Conservation (phyloP, 345 rosid genomes). For the Jatropha curcas region DNA sequence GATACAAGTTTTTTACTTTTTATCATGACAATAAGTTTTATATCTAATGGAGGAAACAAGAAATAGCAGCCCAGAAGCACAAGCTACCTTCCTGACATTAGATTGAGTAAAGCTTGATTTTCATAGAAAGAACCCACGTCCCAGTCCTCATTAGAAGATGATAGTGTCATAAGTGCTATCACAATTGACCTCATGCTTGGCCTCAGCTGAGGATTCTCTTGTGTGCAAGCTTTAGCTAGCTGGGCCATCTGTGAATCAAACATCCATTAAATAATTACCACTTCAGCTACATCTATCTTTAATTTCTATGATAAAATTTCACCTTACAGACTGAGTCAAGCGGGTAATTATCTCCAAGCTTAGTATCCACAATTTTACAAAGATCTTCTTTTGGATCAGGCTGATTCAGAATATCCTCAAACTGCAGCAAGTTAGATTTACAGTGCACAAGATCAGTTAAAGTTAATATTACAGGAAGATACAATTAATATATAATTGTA, state of each 20-base stretch:
- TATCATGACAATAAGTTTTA: too few species aligned
- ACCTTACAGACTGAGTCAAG: conserved; percentile 77
- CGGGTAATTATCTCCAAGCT: conserved; percentile 73
- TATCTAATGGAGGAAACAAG: too few species aligned
- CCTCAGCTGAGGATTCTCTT: conserved; percentile 68
- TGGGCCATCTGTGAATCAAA: conserved; percentile 65
- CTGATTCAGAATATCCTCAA: conserved; percentile 65
- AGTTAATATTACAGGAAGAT: background rate
- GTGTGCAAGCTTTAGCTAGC: conserved; percentile 77
- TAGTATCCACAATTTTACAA: conserved; percentile 59
- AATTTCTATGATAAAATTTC: background rate
- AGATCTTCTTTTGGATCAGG: conserved; percentile 61
- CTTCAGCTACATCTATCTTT: too few species aligned
- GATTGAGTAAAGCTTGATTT: conserved; percentile 20
- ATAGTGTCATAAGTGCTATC: conserved; percentile 71
- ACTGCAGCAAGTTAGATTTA: conserved; percentile 47
- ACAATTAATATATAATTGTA: background rate
- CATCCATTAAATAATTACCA: background rate
- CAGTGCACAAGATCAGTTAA: too few species aligned
- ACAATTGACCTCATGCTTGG: conserved; percentile 83
- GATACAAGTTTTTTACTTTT: too few species aligned
- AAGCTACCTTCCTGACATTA: conserved; percentile 18
- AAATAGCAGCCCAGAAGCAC: too few species aligned
- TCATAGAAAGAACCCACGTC: conserved; percentile 35
- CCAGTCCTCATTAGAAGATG: conserved; percentile 77